Evolutionary conservation across 306 rosid genomes (phyloP).

Genomic region (Cyamopsis tetragonoloba): DNA sequence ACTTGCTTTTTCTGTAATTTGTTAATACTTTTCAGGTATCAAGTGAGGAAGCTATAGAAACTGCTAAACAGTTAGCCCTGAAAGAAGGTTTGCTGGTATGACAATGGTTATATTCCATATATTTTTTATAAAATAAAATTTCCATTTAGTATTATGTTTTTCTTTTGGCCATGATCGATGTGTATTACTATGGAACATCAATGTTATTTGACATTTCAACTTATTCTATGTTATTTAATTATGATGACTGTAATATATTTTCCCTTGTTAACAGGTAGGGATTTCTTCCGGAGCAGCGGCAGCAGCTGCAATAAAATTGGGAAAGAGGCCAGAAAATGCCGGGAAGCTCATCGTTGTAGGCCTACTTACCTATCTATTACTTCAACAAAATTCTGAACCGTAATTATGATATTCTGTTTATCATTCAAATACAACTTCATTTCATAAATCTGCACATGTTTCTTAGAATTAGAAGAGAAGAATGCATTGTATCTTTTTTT

Average conservation of each 20-base stretch:
- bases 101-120: not conserved
- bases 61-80: constrained; percentile 48
- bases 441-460: not conserved
- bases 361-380: not conserved
- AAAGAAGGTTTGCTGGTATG: constrained; percentile 76
- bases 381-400: not conserved
- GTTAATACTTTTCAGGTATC: constrained; percentile 14
- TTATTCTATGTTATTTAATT: not conserved
- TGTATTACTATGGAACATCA: not conserved
- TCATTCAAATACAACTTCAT: not conserved
- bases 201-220: not conserved
- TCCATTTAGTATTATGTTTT: not conserved
- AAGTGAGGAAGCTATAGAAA: constrained; percentile 50
- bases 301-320: constrained; percentile 49
- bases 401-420: not conserved
- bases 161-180: not conserved
- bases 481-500: not conserved
- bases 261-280: constrained; percentile 45
- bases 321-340: constrained; percentile 27
- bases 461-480: not conserved
- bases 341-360: constrained; percentile 62
- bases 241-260: not conserved
- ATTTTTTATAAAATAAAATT: not conserved
- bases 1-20: not conserved
- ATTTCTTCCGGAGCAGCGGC: constrained; percentile 72